A percentile compares a stretch with the other conserved stretches of the same genome.
Evolutionary conservation across 257 asterid species (phyloP).

Genomic region (Plectranthus barbatus): DNA sequence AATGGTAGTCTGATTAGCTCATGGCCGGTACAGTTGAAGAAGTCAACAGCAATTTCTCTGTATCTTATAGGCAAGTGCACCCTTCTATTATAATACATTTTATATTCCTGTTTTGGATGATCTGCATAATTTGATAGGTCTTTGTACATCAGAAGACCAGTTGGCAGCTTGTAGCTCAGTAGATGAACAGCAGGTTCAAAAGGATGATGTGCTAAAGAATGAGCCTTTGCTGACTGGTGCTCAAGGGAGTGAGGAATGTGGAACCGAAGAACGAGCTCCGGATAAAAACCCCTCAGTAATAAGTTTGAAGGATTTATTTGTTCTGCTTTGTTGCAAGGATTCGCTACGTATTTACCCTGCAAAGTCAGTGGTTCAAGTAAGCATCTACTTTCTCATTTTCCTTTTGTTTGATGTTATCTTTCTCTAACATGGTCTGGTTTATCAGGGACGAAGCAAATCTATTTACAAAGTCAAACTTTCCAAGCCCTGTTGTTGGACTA

Average conservation of each 20-base stretch:
- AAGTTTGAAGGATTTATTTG: slow-evolving; percentile 34
- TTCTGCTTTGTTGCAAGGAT: slow-evolving; percentile 70
- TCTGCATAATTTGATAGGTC: slow-evolving; percentile 15
- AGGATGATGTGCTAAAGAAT: slow-evolving; percentile 23
- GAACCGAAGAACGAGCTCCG: slow-evolving; percentile 22
- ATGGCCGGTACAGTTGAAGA: slow-evolving; percentile 48
- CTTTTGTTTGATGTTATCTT: slow-evolving; percentile 9
- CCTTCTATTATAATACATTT: slow-evolving; percentile 9
- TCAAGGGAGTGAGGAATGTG: slow-evolving; percentile 32
- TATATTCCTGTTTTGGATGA: slow-evolving; percentile 12
- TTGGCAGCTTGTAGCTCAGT: slow-evolving; percentile 17
- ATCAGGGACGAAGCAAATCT: slow-evolving; percentile 64
- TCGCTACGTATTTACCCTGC: slow-evolving; percentile 43
- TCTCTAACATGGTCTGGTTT: slow-evolving; percentile 14
- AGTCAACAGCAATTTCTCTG: slow-evolving; percentile 62
- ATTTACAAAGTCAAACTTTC: slow-evolving; percentile 56
- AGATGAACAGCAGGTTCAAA: slow-evolving; percentile 26
- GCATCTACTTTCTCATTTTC: slow-evolving; percentile 17
- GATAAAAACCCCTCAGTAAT: slow-evolving; percentile 27
- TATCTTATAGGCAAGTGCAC: slow-evolving; percentile 69
- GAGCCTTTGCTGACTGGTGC: slow-evolving; percentile 29
- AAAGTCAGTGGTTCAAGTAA: slow-evolving; percentile 60
- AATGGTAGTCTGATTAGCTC: slow-evolving; percentile 48
- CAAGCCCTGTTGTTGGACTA: slow-evolving; percentile 72
- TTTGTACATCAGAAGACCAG: slow-evolving; percentile 33